These are phyloP conservation scores for Fusarium sp. DNA, from an alignment of 2,329 filamentous ascomycete genomes.

Conservation along the genomic window DNA sequence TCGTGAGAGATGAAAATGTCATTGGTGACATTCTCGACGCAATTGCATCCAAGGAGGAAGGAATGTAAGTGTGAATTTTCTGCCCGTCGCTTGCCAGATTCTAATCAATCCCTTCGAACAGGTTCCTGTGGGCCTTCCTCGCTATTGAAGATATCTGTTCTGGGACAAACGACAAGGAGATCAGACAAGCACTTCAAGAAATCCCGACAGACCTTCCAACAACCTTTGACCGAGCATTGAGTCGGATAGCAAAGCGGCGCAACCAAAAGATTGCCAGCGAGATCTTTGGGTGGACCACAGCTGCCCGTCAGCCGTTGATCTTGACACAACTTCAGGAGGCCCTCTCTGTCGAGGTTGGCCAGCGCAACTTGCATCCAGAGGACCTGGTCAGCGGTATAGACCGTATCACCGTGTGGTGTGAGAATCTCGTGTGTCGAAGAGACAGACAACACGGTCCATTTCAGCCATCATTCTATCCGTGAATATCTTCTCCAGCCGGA, in stretches of 20 bases:
- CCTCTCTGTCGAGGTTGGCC: constrained; percentile 8
- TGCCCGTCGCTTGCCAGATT: neutral
- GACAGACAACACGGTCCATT: constrained; percentile 19
- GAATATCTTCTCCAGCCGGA: neutral
- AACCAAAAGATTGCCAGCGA: constrained; percentile 2
- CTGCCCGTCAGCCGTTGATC: neutral
- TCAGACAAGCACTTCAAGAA: neutral
- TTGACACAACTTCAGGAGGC: constrained; percentile 19
- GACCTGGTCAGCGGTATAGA: constrained; percentile 5
- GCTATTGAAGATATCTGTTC: constrained; percentile 26
- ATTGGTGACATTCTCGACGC: neutral
- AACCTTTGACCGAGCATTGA: constrained; percentile 19
- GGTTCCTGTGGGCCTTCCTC: constrained; percentile 32
- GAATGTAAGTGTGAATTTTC: constrained; percentile 12
- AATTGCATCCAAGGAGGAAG: constrained; percentile 18
- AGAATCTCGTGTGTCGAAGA: constrained; percentile 21
- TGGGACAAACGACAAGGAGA: constrained; percentile 9
- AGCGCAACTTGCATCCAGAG: neutral
- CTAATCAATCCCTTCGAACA: neutral
- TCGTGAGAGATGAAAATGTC: neutral
- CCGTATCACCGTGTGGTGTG: constrained; percentile 6
- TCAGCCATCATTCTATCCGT: constrained; percentile 30
- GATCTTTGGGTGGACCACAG: constrained; percentile 4
- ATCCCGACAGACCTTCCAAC: constrained; percentile 17
- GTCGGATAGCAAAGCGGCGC: neutral